phyloP scores from a whole-genome alignment of 768 basidiomycete genomes.

The Suillus alpinus region DNA sequence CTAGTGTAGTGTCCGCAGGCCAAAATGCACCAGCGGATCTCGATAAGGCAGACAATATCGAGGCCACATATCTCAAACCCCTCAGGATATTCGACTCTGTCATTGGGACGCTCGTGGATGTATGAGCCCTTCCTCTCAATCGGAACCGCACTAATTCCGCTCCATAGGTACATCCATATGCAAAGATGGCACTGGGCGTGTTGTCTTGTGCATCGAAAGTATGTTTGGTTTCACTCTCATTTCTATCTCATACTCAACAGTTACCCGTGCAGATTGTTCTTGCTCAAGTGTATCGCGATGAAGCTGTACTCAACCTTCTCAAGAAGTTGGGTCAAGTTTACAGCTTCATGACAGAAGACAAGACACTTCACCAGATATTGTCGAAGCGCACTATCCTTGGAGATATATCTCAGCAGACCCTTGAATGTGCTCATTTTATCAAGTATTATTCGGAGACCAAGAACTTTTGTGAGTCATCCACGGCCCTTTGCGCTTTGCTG shows the following conservation, averaged over 20 bases:
- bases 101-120: not conserved
- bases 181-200: constrained; percentile 2
- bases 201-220: constrained; percentile 2
- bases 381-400: not conserved
- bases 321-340: constrained; percentile 5
- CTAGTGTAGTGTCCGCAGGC: not conserved
- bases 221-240: not conserved
- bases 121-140: not conserved
- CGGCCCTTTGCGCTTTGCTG: not conserved
- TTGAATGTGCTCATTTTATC: constrained; percentile 8
- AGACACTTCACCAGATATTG: not conserved
- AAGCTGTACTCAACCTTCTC: constrained; percentile 5
- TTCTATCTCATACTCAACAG: not conserved
- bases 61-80: not conserved
- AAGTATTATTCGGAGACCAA: constrained; percentile 7
- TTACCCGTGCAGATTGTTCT: not conserved
- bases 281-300: constrained; percentile 1
- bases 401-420: constrained; percentile 4
- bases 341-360: constrained; percentile 2
- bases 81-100: constrained; percentile 1
- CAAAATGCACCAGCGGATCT: not conserved
- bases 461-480: constrained; percentile 6
- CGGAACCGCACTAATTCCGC: not conserved
- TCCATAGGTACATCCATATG: constrained; percentile 8
- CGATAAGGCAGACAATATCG: not conserved